Conservation (phyloP, 1,284 basidiomycete genomes). For the Leccinum subrobustum region DNA sequence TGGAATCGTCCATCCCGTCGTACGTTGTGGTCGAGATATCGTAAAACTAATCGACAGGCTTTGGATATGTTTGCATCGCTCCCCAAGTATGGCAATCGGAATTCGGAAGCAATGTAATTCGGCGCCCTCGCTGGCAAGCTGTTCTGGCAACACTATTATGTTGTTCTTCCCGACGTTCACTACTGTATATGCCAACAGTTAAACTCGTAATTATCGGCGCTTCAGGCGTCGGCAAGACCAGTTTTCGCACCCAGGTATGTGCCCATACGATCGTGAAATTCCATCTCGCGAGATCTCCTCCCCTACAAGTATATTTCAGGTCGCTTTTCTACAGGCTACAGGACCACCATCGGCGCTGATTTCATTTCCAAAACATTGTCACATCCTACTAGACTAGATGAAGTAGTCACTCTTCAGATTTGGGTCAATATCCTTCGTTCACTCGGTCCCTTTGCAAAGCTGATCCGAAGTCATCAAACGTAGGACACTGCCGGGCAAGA, state of each 20-base stretch:
- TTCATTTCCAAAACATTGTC: slow-evolving; percentile 74
- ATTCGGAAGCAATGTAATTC: background rate
- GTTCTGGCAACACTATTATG: slow-evolving; percentile 16
- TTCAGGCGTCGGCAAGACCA: slow-evolving; percentile 78
- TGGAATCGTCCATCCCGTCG: slow-evolving; percentile 26
- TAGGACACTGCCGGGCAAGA: slow-evolving; percentile 83
- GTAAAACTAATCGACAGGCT: background rate
- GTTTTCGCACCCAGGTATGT: slow-evolving; percentile 65
- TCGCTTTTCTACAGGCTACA: slow-evolving; percentile 70
- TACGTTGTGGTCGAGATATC: background rate
- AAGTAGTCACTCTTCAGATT: slow-evolving; percentile 68
- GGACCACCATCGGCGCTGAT: slow-evolving; percentile 82
- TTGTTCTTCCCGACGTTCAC: slow-evolving; percentile 5
- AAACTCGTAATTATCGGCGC: slow-evolving; percentile 77
- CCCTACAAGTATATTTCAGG: slow-evolving; percentile 64
- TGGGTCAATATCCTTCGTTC: slow-evolving; percentile 54
- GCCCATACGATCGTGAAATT: background rate
- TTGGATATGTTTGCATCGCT: slow-evolving; percentile 24
- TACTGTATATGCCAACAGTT: slow-evolving; percentile 54
- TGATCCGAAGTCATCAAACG: slow-evolving; percentile 12
- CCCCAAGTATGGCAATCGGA: slow-evolving; percentile 14
- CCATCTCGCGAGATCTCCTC: background rate
- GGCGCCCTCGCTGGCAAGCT: background rate
- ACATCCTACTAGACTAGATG: slow-evolving; percentile 51
- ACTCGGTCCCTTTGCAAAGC: slow-evolving; percentile 4